phyloP scores from a whole-genome alignment of 2,329 filamentous ascomycete species.

The Fusarium mangiferae region DNA sequence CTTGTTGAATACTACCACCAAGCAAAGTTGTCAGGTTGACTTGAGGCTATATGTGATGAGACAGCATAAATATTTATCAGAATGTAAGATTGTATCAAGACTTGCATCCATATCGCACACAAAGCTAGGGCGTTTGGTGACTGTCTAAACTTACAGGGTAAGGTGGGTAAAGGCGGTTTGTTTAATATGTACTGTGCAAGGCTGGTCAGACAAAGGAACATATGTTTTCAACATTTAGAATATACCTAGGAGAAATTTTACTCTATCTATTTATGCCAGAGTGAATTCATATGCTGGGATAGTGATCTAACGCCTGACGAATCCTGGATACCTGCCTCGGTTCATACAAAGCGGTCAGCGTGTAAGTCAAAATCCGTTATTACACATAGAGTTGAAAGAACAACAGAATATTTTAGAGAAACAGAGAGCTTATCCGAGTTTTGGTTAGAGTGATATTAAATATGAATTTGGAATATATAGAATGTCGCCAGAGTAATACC shows the following conservation, averaged over 20 bases:
- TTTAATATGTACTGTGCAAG: background rate
- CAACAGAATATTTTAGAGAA: background rate
- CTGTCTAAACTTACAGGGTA: background rate
- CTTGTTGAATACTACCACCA: background rate
- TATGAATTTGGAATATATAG: background rate
- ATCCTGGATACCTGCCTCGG: background rate
- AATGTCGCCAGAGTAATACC: background rate
- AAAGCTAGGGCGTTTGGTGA: background rate
- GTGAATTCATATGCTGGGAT: background rate
- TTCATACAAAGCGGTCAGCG: conserved; percentile 11
- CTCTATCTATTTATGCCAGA: background rate
- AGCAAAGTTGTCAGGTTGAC: background rate
- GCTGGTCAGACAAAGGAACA: background rate
- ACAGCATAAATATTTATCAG: background rate
- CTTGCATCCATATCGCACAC: background rate
- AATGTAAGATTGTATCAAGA: background rate
- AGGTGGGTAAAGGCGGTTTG: background rate
- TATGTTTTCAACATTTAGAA: background rate
- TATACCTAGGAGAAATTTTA: too few relatives aligned
- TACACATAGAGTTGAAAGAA: background rate
- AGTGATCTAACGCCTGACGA: background rate
- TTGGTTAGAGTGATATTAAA: background rate
- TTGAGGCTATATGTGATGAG: background rate
- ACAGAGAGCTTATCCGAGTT: background rate
- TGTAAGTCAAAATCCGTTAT: background rate